These are phyloP conservation scores for Friedmanniomyces endolithicus DNA, from an alignment of 495 filamentous ascomycete species.

Conservation along the genomic window DNA sequence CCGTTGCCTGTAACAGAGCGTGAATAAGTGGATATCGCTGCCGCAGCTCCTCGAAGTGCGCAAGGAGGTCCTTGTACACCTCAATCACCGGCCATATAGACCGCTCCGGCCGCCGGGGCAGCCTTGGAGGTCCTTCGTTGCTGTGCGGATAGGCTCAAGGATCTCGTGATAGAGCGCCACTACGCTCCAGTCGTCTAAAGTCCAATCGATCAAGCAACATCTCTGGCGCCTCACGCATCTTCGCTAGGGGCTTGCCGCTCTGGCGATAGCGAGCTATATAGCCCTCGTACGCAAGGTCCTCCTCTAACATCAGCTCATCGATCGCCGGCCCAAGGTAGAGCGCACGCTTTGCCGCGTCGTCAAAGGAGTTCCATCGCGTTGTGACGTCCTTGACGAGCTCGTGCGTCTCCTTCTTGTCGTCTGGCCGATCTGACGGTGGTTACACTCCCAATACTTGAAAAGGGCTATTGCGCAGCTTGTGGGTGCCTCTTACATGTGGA, in stretches of 20 bases:
- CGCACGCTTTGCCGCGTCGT: no score
- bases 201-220: no score
- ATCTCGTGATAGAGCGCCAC: conserved; percentile 1
- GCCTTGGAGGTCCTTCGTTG: conserved; percentile 8
- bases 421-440: conserved; percentile 1
- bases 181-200: conserved; percentile 9
- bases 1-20: background rate
- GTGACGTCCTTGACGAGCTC: no score
- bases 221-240: no score
- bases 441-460: background rate
- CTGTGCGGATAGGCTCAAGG: conserved; percentile 3
- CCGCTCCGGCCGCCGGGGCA: background rate
- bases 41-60: background rate
- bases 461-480: background rate
- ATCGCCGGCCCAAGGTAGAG: no score
- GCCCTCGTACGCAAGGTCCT: no score
- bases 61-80: background rate
- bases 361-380: no score
- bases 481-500: background rate
- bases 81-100: conserved; percentile 1
- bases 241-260: no score
- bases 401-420: no score
- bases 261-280: no score
- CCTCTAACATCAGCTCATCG: no score
- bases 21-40: background rate